Conservation (phyloP, 139 green algal genomes). For the Zygnema circumcarinatum region DNA sequence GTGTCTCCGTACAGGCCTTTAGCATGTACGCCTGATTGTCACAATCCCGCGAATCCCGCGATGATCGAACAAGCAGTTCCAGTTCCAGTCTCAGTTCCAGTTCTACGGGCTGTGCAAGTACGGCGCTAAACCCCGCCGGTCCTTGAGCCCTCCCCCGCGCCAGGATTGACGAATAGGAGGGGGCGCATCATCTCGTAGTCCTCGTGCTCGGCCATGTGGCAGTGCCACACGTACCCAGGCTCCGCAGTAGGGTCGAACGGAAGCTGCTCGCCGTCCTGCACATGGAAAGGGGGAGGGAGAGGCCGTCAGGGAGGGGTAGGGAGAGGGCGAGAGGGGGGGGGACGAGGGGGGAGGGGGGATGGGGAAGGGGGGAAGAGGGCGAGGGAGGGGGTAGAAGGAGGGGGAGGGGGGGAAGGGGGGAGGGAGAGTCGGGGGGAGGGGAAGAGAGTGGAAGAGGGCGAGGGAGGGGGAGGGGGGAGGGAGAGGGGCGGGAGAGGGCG, state of each 20-base stretch:
- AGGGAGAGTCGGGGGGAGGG: too few relatives aligned
- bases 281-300: not conserved
- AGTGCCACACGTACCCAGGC: constrained; percentile 46
- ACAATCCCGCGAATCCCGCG: not conserved
- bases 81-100: not conserved
- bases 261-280: constrained; percentile 35
- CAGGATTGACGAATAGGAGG: constrained; percentile 6
- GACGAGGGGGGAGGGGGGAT: too few relatives aligned
- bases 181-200: constrained; percentile 57
- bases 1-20: not conserved
- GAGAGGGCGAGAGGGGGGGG: not conserved
- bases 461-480: too few relatives aligned
- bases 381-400: too few relatives aligned
- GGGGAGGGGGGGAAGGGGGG: too few relatives aligned
- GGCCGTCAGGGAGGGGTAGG: not conserved
- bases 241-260: constrained; percentile 21
- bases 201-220: constrained; percentile 53
- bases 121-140: too few relatives aligned
- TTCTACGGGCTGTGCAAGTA: not conserved
- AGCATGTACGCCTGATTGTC: not conserved
- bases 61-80: too few relatives aligned
- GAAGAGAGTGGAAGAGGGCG: too few relatives aligned
- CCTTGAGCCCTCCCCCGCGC: not conserved
- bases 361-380: too few relatives aligned
- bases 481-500: too few relatives aligned